Base-by-base conservation (phyloP, 768 basidiomycete species). In the Rhodotorula taiwanensis region DNA sequence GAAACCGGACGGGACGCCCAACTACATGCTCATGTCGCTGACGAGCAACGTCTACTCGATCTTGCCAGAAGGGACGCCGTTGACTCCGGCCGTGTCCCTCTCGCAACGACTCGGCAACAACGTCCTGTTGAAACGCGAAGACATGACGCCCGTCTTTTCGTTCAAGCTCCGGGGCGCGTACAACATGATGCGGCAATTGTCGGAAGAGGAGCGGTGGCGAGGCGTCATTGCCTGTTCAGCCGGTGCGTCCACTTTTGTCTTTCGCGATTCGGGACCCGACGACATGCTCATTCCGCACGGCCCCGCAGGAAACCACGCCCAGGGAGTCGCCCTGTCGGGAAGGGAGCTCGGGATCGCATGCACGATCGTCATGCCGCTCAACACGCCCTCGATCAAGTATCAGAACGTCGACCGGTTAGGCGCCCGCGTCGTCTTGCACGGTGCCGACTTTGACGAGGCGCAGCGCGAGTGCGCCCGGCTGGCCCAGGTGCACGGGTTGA, bases 161-260 rank as follows among this genome's bases (percentile, higher is more conserved):
- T 99, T 99, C 84, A 99, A 99, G 75, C 92, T 98, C 51, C 81
- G 95, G 8, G 95, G 95, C 28, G 95, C 95, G 36, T 99, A 95
- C 79, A 99, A 99, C 76, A 89, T 95, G 72, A 99, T 99, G 94
- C 89, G 89, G 27, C 82, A 82, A 76, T 79, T 99, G 41, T 79
- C 80, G 13, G 85, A 87, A 36, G 89, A 92, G 59, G 94, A 98
- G 74, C 81, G 90, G 61, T 93, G 92, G 89, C 92, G 92, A 76
- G 95, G 95, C 62, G 95, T 99, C 70, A 80, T 98, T 58, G 97
- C 95, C 51, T 99, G 95, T 74, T 94, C 90, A 75, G 95, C 95
- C 62, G 94, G 93, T 95, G 78, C 83, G 89, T 85, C 78, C 80
- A 20, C 21, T 4, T n/a, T 20, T 23, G n/a, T 15, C 27, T 25